phyloP scores from a whole-genome alignment of 805 yeast genomes.

The Ogataea methanolica region DNA sequence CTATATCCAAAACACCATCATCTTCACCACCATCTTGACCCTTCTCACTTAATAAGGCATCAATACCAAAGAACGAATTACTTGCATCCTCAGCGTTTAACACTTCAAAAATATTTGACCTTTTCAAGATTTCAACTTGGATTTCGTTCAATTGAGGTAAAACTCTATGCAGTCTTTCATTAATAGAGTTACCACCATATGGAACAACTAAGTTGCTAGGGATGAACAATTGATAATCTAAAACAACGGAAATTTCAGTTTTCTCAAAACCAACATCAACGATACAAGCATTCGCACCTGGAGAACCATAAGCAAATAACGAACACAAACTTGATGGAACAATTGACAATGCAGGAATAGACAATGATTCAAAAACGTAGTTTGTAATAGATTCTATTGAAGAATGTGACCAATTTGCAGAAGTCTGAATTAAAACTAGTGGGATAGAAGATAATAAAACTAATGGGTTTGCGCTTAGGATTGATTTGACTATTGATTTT shows the following conservation, averaged over 20 bases:
- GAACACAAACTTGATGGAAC: conserved; percentile 66
- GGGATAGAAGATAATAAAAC: conserved; percentile 46
- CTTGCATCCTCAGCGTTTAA: conserved; percentile 62
- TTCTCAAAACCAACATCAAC: conserved; percentile 76
- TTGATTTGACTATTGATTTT: conserved; percentile 47
- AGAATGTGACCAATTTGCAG: conserved; percentile 63
- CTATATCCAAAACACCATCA: conserved; percentile 81
- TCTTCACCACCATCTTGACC: conserved; percentile 35
- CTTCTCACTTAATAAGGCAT: conserved; percentile 32
- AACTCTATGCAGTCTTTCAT: conserved; percentile 42
- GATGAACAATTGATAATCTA: conserved; percentile 61
- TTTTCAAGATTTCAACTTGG: conserved; percentile 74
- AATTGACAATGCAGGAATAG: conserved; percentile 67
- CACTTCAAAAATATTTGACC: conserved; percentile 73
- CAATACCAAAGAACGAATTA: conserved; percentile 57
- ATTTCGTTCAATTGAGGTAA: conserved; percentile 52
- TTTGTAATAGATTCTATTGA: conserved; percentile 68
- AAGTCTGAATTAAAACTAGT: conserved; percentile 55
- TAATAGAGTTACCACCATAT: conserved; percentile 67
- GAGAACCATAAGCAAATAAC: conserved; percentile 64
- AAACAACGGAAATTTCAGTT: conserved; percentile 75
- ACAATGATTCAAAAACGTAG: conserved; percentile 68
- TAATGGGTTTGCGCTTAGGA: conserved; percentile 31
- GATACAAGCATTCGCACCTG: conserved; percentile 57
- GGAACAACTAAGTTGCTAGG: conserved; percentile 36